Base-by-base conservation (phyloP, 345 rosid species). In the Sonneratia alba region DNA sequence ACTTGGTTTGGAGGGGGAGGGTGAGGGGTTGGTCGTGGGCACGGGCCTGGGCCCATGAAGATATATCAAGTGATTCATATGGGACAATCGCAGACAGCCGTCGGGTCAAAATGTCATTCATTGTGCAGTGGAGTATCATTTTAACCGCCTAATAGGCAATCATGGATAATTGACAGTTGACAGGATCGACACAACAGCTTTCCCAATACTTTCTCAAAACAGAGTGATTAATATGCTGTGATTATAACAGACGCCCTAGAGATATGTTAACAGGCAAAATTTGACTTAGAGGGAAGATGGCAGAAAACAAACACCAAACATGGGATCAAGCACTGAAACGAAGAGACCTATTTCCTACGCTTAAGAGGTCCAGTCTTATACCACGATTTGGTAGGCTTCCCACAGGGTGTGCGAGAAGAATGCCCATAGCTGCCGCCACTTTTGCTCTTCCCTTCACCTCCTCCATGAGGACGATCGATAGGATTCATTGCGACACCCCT, bases 401-500 rank as follows among this genome's bases (percentile, higher is more conserved):
- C 98, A 96, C 97, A 93, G 3, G 97, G 96, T 0, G 87, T 88
- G 21, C 71, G 84, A 0, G 98, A 93, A 51, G 83, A 81, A 70
- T 87, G 79, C 59, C 98, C 96, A 45, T 74, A 68, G 42, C 79
- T 77, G 34, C 98, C 89, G 40, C 94, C 86, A 85, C 98, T 91
- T 73, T 91, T 93, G 80, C 96, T 91, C 56, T 84, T 80, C 59
- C 97, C 97, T 78, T 93, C 98, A 75, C 98, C 98, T 68, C 98
- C 97, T 80, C 97, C 96, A n/a, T 89, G 97, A 70, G 97, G 96
- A 81, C 91, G 97, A 78, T 91, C 98, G 21, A 89, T 78, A 1
- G 98, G 97, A 75, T 90, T 90, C 93, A 87, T 91, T 0, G 95
- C 96, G 71, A 87, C 92, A 69, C 97, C 95, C 79, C 95, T 78